Conservation (phyloP, 148 eudicot species). For the Limonium bicolor region DNA sequence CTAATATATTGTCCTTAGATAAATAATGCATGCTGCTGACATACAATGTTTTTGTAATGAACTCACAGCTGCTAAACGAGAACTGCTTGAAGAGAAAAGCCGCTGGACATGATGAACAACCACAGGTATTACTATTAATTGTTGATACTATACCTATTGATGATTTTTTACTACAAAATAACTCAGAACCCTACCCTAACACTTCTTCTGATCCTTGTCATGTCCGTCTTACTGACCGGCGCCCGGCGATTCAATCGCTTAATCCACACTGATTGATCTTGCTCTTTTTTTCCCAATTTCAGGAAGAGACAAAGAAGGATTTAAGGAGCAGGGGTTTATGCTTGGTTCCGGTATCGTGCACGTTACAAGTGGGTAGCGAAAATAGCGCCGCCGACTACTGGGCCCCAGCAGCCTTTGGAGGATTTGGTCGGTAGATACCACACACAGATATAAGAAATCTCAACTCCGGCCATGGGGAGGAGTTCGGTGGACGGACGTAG, state of each 20-base stretch:
- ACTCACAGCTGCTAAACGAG: conserved; percentile 50
- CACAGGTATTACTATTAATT: conserved; percentile 23
- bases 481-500: conserved; percentile 22
- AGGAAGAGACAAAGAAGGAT: conserved; percentile 41
- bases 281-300: background rate
- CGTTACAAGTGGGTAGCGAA: conserved; percentile 71
- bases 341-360: conserved; percentile 78
- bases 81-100: conserved; percentile 63
- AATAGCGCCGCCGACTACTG: conserved; percentile 84
- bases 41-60: conserved; percentile 2
- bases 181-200: no score
- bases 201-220: no score
- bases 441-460: no score
- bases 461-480: conserved; percentile 13
- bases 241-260: no score
- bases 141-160: background rate
- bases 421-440: background rate
- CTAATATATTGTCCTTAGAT: conserved; percentile 10
- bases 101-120: conserved; percentile 28
- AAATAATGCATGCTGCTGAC: conserved; percentile 10
- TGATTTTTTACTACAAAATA: background rate
- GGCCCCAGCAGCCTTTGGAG: conserved; percentile 57
- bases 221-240: no score
- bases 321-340: conserved; percentile 82
- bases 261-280: no score